Evolutionary conservation across 768 basidiomycete species (phyloP).

Genomic region (Agrocybe pediades): DNA sequence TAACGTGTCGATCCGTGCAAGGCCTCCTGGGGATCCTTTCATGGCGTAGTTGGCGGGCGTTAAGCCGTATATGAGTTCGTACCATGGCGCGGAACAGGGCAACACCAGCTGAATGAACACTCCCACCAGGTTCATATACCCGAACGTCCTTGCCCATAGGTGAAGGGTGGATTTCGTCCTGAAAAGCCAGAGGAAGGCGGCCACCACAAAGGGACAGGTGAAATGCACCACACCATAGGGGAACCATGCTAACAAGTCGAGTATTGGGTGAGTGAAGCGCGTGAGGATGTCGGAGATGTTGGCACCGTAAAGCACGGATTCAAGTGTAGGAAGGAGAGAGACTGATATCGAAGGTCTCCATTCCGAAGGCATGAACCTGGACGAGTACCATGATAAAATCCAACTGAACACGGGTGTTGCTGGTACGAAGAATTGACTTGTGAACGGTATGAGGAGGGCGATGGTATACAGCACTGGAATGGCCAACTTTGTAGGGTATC

Average conservation of each 20-base stretch:
- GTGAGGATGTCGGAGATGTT: constrained; percentile 98
- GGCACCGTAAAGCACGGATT: constrained; percentile 93
- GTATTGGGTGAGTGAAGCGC: constrained; percentile 86
- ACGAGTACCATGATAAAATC: constrained; percentile 85
- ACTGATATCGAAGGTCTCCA: constrained; percentile 88
- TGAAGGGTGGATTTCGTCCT: constrained; percentile 78
- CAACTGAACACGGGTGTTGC: constrained; percentile 87
- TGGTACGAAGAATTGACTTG: constrained; percentile 88
- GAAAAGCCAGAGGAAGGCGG: constrained; percentile 87
- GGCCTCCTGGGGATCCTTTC: constrained; percentile 90
- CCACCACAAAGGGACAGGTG: constrained; percentile 82
- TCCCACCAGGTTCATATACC: constrained; percentile 89
- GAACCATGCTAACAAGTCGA: constrained; percentile 94
- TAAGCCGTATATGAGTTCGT: constrained; percentile 94
- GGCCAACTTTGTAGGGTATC: constrained; percentile 71
- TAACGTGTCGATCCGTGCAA: constrained; percentile 88
- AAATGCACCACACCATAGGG: constrained; percentile 98
- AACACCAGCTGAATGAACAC: constrained; percentile 87
- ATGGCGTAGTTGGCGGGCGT: constrained; percentile 93
- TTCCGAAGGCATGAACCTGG: constrained; percentile 76
- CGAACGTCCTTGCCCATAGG: constrained; percentile 86
- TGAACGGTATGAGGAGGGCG: constrained; percentile 80
- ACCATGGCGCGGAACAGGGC: constrained; percentile 96
- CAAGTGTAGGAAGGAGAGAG: constrained; percentile 90
- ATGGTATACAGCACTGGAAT: constrained; percentile 73